Percentiles rank a stretch among this genome's conserved stretches.
These are phyloP conservation scores for Linnemannia exigua DNA, from an alignment of 192 early-diverging fungal genomes.

Conservation along the genomic window DNA sequence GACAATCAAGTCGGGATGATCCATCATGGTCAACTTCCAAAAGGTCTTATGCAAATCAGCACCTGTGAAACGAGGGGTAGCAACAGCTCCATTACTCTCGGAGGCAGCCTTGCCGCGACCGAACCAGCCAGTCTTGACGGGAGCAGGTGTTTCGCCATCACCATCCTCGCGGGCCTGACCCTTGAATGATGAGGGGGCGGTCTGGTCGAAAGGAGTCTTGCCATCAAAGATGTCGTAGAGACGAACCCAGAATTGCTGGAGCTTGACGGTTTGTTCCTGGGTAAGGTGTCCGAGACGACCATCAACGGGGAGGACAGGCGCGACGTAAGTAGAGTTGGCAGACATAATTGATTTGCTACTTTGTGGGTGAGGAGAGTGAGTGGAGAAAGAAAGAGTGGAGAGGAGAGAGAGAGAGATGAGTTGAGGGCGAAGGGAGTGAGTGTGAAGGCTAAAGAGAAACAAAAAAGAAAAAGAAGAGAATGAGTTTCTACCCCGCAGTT, in stretches of 20 bases:
- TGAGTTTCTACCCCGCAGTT: neutral
- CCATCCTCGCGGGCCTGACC: conserved; percentile 45
- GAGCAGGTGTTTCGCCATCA: neutral
- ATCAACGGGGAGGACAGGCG: conserved; percentile 33
- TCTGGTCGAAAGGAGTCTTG: conserved; percentile 48
- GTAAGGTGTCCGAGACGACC: conserved; percentile 55
- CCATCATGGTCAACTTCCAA: conserved; percentile 52
- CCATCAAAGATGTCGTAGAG: conserved; percentile 60
- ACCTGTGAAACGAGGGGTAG: conserved; percentile 27
- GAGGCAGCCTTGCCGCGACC: conserved; percentile 24
- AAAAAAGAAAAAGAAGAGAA: conserved; percentile 4
- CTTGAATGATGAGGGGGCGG: conserved; percentile 46
- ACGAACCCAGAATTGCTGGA: conserved; percentile 50
- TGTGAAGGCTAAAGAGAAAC: neutral
- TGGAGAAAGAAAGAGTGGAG: neutral
- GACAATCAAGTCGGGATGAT: conserved; percentile 49
- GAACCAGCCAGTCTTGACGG: conserved; percentile 35
- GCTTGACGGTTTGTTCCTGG: conserved; percentile 42
- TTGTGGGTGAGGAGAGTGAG: neutral
- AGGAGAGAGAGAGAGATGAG: neutral
- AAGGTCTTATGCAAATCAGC: conserved; percentile 25
- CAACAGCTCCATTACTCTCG: conserved; percentile 4
- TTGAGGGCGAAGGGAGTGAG: neutral
- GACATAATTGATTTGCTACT: conserved; percentile 6
- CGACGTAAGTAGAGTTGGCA: conserved; percentile 21